Percentiles rank a stretch among this genome's conserved stretches.
Conservation (phyloP, 345 rosid genomes). For the Xanthoceras sorbifolium region DNA sequence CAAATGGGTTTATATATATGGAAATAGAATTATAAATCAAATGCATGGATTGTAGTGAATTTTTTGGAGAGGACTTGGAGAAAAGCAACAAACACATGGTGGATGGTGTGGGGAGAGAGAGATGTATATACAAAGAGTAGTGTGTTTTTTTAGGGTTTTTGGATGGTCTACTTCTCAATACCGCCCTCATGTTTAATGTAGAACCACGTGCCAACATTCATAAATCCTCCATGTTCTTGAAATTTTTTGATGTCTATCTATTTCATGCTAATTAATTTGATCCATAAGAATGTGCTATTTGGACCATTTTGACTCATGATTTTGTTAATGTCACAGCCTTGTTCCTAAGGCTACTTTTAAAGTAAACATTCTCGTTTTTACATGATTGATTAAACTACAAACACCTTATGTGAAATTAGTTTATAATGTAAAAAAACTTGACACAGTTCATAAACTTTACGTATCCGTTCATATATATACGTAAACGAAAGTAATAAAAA, state of each 20-base stretch:
- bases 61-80: not conserved
- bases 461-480: no score
- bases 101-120: slow-evolving; percentile 11
- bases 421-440: no score
- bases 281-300: not conserved
- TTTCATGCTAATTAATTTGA: not conserved
- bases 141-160: not conserved
- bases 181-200: slow-evolving; percentile 30
- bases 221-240: slow-evolving; percentile 24
- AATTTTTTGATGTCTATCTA: not conserved
- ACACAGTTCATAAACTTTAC: not conserved
- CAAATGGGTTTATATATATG: not conserved
- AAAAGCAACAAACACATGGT: not conserved
- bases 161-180: not conserved
- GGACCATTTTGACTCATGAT: not conserved
- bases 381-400: not conserved
- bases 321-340: not conserved
- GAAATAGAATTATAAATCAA: not conserved
- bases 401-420: not conserved
- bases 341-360: not conserved
- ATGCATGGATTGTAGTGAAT: not conserved
- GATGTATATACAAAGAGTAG: not conserved
- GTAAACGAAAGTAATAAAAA: no score
- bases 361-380: not conserved
- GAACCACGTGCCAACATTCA: slow-evolving; percentile 36